These are phyloP conservation scores for Solanum appendiculatum DNA, from an alignment of 257 asterid species.

Conservation along the genomic window DNA sequence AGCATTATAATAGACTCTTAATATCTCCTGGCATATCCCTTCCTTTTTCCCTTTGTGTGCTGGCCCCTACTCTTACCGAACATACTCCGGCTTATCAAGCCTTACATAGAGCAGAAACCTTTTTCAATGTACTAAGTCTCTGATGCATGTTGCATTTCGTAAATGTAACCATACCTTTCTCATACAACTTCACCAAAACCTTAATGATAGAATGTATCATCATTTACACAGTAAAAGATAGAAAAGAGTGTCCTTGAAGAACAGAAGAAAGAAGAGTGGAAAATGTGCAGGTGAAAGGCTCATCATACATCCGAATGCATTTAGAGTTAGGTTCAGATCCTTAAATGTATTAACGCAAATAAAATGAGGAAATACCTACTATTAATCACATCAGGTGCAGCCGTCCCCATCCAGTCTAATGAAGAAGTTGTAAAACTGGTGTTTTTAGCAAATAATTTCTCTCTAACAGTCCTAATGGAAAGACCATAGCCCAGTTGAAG, in stretches of 20 bases:
- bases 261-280: not conserved
- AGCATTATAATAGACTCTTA: not conserved
- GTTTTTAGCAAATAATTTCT: slow-evolving; percentile 18
- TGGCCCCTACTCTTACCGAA: not conserved
- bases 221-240: not conserved
- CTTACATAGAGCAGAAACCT: not conserved
- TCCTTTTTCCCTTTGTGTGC: not conserved
- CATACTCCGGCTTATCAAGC: not conserved
- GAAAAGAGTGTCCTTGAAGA: not conserved
- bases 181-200: not conserved
- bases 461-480: slow-evolving; percentile 29
- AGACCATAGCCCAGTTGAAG: slow-evolving; percentile 57
- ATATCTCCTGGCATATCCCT: not conserved
- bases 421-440: slow-evolving; percentile 39
- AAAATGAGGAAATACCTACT: slow-evolving; percentile 45
- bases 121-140: not conserved
- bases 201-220: not conserved
- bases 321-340: not conserved
- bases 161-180: not conserved
- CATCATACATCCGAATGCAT: not conserved
- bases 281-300: not conserved
- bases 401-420: slow-evolving; percentile 91
- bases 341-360: not conserved
- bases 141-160: not conserved
- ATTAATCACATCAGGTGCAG: slow-evolving; percentile 63